Evolutionary conservation across 176 grass and related monocot genomes (phyloP), one percentile per base, ranked within the genome.

Genomic region (Oryza glumipatula): DNA sequence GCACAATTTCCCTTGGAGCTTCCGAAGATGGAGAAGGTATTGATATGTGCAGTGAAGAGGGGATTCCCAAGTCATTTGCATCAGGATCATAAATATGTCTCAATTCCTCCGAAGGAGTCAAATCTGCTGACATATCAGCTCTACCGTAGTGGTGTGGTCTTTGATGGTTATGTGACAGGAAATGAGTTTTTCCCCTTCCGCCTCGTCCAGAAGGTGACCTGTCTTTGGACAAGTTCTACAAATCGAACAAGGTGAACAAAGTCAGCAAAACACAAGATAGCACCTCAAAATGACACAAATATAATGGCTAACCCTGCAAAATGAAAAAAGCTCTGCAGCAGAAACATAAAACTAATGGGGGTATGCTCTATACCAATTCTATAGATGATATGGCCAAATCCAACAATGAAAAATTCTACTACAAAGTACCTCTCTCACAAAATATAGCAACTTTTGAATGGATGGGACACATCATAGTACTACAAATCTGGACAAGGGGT

Each of bases 191-290:
- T 77, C 87, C 88, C 78, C 87, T 90, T 60, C 68, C 84, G 61
- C 80, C 84, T 70, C 84, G 74, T 81, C 81, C 89, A 72, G 71
- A 4, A 7, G 79, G 21, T 71, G 58, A 71, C 65, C 88, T 92
- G 19, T 94, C 90, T 79, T 69, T 92, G 68, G 70, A 71, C 39
- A 87, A 73, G 74, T 83, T 90, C 93, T 94, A 72, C 67, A 90
- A 64, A 79, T 84, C 12, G 64, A 85, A 76, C 51, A 41, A 88
- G 17, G 60, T 60, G 74, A 36, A 76, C 19, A 82, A 91, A 21
- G 44, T 90, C 67, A 70, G 60, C 19, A 72, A 49, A 76, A 76
- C 5, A 81, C 9, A 17, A 65, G 39, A 65, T 54, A 82, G 6
- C 11, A 14, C 3, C 23, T 58, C 54, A 58, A 26, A 67, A 58